phyloP scores from a whole-genome alignment of 768 basidiomycete species.

The Amanita pseudoporphyria region DNA sequence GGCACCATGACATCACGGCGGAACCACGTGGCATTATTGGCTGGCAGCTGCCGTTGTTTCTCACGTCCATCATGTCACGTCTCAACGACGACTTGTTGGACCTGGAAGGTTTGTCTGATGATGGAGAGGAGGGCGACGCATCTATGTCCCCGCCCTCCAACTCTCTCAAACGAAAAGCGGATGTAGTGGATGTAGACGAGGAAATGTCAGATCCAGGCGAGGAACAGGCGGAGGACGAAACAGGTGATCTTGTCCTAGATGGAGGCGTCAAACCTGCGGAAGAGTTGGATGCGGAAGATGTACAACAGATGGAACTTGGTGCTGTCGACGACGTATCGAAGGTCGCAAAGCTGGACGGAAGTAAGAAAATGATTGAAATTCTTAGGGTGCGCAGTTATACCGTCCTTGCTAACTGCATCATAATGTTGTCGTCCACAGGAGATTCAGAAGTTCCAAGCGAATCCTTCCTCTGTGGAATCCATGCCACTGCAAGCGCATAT shows the following conservation, averaged over 20 bases:
- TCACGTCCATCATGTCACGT: constrained; percentile 45
- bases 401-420: neutral
- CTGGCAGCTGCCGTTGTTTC: neutral
- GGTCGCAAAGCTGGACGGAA: constrained; percentile 82
- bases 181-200: constrained; percentile 32
- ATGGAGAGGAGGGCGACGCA: constrained; percentile 26
- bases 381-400: constrained; percentile 44
- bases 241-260: constrained; percentile 60
- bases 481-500: constrained; percentile 76
- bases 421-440: constrained; percentile 40
- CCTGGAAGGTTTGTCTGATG: constrained; percentile 78
- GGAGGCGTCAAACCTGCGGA: constrained; percentile 93
- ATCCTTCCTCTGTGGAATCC: constrained; percentile 70
- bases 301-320: constrained; percentile 88
- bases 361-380: constrained; percentile 82
- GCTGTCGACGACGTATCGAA: constrained; percentile 77
- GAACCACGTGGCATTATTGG: neutral
- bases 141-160: constrained; percentile 16
- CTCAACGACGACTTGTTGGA: constrained; percentile 92
- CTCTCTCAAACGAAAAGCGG: constrained; percentile 57
- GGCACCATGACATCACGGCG: neutral
- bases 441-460: constrained; percentile 76
- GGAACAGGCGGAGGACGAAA: constrained; percentile 34
- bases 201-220: constrained; percentile 50
- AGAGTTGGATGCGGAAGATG: constrained; percentile 89